Evolutionary conservation across 1,284 basidiomycete genomes (phyloP).

Genomic region (Mycosarcoma mackinlayi): DNA sequence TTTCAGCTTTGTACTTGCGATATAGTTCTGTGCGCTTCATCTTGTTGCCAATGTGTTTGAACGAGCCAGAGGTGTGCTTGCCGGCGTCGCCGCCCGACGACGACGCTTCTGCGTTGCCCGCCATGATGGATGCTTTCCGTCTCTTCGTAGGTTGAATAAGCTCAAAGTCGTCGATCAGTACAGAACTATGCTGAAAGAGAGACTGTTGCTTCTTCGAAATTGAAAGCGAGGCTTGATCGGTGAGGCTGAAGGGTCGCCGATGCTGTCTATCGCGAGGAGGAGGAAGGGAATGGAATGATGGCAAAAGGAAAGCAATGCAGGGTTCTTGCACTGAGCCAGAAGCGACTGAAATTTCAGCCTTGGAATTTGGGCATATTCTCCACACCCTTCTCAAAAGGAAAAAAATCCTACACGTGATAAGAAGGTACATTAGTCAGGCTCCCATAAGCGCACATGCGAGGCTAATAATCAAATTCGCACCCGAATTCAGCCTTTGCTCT

Average conservation of each 20-base stretch:
- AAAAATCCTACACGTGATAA: constrained; percentile 23
- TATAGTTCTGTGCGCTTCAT: constrained; percentile 66
- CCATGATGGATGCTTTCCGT: constrained; percentile 6
- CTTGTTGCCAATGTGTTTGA: constrained; percentile 69
- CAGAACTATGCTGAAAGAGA: neutral
- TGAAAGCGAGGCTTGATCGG: too few species aligned
- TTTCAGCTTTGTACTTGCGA: constrained; percentile 80
- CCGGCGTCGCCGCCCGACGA: constrained; percentile 13
- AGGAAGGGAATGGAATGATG: too few species aligned
- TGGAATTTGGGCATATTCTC: constrained; percentile 9
- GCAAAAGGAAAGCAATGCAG: too few species aligned
- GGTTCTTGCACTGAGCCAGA: neutral
- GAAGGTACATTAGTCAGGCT: constrained; percentile 32
- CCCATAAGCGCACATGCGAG: too few species aligned
- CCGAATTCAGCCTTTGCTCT: constrained; percentile 25
- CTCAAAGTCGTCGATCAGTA: neutral
- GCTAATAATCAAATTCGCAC: constrained; percentile 17
- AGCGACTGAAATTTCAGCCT: neutral
- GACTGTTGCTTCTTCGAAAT: too few species aligned
- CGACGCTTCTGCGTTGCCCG: constrained; percentile 17
- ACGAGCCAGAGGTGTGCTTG: constrained; percentile 42
- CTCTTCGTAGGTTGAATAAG: neutral
- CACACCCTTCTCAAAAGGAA: constrained; percentile 11
- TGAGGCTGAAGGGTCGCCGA: too few species aligned
- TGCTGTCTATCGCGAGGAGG: neutral